Percentiles rank a stretch among this genome's conserved stretches.
phyloP scores from a whole-genome alignment of 345 rosid genomes.

The Cardamine chenopodiifolia region DNA sequence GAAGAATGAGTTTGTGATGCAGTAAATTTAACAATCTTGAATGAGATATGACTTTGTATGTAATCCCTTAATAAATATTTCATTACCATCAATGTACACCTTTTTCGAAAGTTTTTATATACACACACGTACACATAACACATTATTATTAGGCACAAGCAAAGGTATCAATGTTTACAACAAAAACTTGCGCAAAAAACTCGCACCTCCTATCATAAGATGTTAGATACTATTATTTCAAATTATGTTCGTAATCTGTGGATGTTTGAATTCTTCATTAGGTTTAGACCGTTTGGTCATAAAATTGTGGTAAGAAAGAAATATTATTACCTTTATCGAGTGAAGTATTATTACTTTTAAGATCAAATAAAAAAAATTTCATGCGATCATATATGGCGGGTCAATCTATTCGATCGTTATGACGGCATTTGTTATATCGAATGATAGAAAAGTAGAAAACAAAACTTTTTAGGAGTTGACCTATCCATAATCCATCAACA shows the following conservation, averaged over 20 bases:
- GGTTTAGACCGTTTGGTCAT: not conserved
- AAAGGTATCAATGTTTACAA: not conserved
- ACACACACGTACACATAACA: not conserved
- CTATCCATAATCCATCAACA: conserved; percentile 33
- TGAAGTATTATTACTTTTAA: not conserved
- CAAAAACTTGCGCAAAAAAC: not conserved
- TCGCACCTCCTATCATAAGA: not conserved
- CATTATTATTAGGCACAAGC: not conserved
- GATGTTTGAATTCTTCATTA: conserved; percentile 6
- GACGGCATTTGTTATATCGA: conserved; percentile 23
- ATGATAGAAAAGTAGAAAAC: conserved; percentile 18
- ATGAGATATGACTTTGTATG: not conserved
- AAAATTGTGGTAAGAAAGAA: not conserved
- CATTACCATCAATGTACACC: conserved; percentile 4
- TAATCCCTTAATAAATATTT: not conserved
- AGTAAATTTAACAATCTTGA: not conserved
- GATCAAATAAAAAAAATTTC: not conserved
- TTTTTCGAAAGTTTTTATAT: not conserved
- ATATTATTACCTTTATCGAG: not conserved
- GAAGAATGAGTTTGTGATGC: not conserved
- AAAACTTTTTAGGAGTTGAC: conserved; percentile 39
- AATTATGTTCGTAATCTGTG: not conserved
- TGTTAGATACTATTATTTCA: not conserved
- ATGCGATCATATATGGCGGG: not conserved
- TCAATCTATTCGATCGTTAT: not conserved